Evolutionary conservation across 805 yeast genomes (phyloP), one percentile per base, ranked within the genome.

Genomic region (Candida silvatica): DNA sequence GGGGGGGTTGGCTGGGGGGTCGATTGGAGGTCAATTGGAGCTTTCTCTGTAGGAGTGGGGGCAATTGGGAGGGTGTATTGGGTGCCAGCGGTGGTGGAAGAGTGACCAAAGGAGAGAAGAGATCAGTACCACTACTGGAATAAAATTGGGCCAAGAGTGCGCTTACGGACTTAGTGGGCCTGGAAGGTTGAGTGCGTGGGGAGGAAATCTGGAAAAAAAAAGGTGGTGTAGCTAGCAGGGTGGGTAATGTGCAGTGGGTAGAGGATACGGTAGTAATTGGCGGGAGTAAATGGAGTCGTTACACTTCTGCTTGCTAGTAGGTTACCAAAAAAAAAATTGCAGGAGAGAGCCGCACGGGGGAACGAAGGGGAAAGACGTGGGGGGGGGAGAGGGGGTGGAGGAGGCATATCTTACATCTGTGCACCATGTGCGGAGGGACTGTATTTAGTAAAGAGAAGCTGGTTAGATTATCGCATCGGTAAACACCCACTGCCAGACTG

Each of bases 401-500:
- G 11, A 11, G n/a, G 11, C 26, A n/a, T n/a, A n/a, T n/a, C n/a
- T n/a, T n/a, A n/a, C n/a, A n/a, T n/a, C n/a, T n/a, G n/a, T n/a
- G n/a, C n/a, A n/a, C n/a, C n/a, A n/a, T n/a, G n/a, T n/a, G n/a
- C n/a, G n/a, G n/a, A n/a, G n/a, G n/a, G n/a, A 22, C 7, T 7
- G 24, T 22, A 12, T 22, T 22, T 8, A 22, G 24, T 22, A 22
- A 22, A 22, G 24, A 22, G 24, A 12, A 22, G 17, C 12, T 28
- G 18, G 15, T 28, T 14, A 16, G 18, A 9, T 26, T 5, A 5
- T 26, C 9, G 6, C 31, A 16, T 31, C 34, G 8, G 34, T 23
- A 14, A 17, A 31, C 8, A 22, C 18, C 34, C 34, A 31, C 27
- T 28, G 27, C 34, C 34, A 31, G 20, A 20, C 17, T 6, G 26